A percentile compares a stretch with the other conserved stretches of the same genome.
These are phyloP conservation scores for Fusarium compactum DNA, from an alignment of 2,329 filamentous ascomycete genomes.

Conservation along the genomic window DNA sequence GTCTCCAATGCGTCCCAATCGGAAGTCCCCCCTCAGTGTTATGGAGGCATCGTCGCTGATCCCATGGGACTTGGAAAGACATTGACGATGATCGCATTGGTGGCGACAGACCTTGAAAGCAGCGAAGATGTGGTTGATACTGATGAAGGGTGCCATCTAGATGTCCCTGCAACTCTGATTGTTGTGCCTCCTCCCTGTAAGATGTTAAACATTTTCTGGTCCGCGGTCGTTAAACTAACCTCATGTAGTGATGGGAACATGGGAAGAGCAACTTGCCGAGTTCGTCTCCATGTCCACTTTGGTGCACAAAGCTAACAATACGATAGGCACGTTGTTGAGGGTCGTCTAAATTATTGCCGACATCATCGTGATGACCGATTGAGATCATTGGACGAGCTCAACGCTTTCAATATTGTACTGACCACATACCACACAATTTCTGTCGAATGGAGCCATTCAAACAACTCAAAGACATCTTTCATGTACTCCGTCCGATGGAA, in stretches of 20 bases:
- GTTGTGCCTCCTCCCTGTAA: constrained; percentile 55
- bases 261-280: constrained; percentile 53
- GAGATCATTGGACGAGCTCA: constrained; percentile 16
- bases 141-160: not conserved
- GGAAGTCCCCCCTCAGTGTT: constrained; percentile 52
- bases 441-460: constrained; percentile 50
- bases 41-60: constrained; percentile 61
- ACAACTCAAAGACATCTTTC: constrained; percentile 6
- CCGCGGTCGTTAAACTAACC: not conserved
- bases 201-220: not conserved
- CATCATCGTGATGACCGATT: constrained; percentile 50
- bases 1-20: constrained; percentile 46
- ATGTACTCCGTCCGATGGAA: constrained; percentile 55
- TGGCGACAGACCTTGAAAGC: constrained; percentile 44
- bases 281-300: not conserved
- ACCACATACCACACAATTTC: constrained; percentile 59
- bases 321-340: constrained; percentile 42
- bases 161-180: constrained; percentile 47
- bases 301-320: not conserved
- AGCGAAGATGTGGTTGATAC: rapidly evolving
- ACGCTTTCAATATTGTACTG: constrained; percentile 48
- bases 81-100: constrained; percentile 57
- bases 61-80: constrained; percentile 62
- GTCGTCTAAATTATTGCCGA: constrained; percentile 40
- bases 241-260: constrained; percentile 52